A percentile compares a stretch with the other conserved stretches of the same genome.
phyloP scores from a whole-genome alignment of 1,284 basidiomycete genomes.

The Neonothopanus nambi region DNA sequence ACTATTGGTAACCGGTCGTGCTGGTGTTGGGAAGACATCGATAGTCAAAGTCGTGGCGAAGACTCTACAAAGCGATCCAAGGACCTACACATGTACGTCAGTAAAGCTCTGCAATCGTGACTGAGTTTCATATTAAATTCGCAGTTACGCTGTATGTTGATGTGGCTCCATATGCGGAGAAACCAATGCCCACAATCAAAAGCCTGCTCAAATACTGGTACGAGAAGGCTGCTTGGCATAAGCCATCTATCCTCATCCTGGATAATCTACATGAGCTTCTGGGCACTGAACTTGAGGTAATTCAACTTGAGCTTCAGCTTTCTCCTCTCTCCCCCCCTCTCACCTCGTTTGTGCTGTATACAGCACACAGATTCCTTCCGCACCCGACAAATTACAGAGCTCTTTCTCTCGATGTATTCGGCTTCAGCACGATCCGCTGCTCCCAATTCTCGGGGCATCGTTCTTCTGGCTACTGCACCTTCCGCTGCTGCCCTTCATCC shows the following conservation, averaged over 20 bases:
- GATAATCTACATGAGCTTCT: constrained; percentile 91
- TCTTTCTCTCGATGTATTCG: constrained; percentile 70
- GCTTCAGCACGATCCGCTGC: constrained; percentile 52
- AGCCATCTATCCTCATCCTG: constrained; percentile 84
- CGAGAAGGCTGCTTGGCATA: constrained; percentile 75
- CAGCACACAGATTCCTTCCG: constrained; percentile 83
- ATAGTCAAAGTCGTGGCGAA: constrained; percentile 67
- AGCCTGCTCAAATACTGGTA: constrained; percentile 75
- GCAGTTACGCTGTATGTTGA: constrained; percentile 74
- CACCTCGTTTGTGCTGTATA: not conserved
- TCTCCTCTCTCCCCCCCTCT: not conserved
- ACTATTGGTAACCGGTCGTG: constrained; percentile 65
- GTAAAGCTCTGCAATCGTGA: constrained; percentile 7
- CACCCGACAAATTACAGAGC: constrained; percentile 72
- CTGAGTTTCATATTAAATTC: constrained; percentile 5
- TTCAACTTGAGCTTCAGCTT: constrained; percentile 16
- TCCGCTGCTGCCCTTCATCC: constrained; percentile 77
- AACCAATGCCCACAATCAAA: constrained; percentile 63
- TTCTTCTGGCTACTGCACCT: constrained; percentile 81
- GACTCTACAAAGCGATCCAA: constrained; percentile 58
- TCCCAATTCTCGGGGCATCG: constrained; percentile 63
- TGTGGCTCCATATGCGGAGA: constrained; percentile 62
- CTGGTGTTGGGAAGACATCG: constrained; percentile 80
- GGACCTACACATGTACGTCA: constrained; percentile 57
- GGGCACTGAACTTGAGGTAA: constrained; percentile 81